Base-by-base conservation (phyloP, 495 filamentous ascomycete species). In the Chaetomium fimeti region DNA sequence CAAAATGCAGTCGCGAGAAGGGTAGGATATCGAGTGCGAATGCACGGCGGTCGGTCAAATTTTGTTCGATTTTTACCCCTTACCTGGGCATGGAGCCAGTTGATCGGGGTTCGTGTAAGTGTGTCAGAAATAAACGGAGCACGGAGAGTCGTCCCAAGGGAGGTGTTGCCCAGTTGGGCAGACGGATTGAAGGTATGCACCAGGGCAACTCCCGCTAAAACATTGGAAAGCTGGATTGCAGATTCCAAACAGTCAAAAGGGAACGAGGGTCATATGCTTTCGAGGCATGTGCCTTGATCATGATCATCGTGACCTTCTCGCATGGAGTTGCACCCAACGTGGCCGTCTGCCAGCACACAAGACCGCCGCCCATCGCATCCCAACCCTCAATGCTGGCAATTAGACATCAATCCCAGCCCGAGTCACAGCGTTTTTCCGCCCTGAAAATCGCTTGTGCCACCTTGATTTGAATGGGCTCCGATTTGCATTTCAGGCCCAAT, bases 131-230 rank as follows among this genome's bases (percentile, higher is more conserved):
- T 69, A 62, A 47, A 65, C 67, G 56, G 59, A 56, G 62, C 61
- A 69, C 71, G 71, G 66, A 67, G 58, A 32, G 9, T 61, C 25
- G 51, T 64, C 52, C 24, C 42, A 67, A 65, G 62, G 69, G 66
- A 67, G 57, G 55, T 36, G 58, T 57, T 60, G 66, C 67, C 69
- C 60, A 71, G 69, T 66, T 59, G 57, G 69, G 66, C 65, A 68
- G 52, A 20, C 49, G 56, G 57, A 40, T 49, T 24, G 32, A 3
- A 32, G 3, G 29, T 32, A 32, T 7, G 9, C 43, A 22, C 9
- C n/a, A 25, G 47, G 57, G 27, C 59, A 53, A 45, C 48, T 18
- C 27, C 45, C 16, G n/a, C 4, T 3, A 24, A 38, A 24, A 38
- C 29, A 52, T 42, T 48, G 54, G 25, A 24, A 54, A 25, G 38